These are phyloP conservation scores for Phaeodactylum tricornutum DNA, from an alignment of 108 stramenopile genomes.

Conservation along the genomic window DNA sequence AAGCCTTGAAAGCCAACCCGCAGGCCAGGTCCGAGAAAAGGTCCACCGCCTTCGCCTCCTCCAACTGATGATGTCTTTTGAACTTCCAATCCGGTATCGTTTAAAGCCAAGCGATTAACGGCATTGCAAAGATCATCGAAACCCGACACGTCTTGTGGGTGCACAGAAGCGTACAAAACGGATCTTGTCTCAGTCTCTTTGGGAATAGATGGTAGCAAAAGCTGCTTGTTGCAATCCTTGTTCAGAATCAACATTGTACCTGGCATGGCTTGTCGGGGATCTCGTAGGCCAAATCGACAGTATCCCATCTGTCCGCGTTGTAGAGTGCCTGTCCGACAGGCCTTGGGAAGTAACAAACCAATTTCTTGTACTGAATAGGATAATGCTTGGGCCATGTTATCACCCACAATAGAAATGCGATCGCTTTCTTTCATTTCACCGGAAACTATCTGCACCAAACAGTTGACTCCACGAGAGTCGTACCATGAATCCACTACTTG, in stretches of 20 bases:
- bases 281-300: slow-evolving; percentile 79
- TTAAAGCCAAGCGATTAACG: slow-evolving; percentile 86
- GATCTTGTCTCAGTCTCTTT: slow-evolving; percentile 35
- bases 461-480: slow-evolving; percentile 75
- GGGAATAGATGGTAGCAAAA: slow-evolving; percentile 32
- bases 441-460: slow-evolving; percentile 39
- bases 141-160: slow-evolving; percentile 83
- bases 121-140: slow-evolving; percentile 88
- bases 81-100: slow-evolving; percentile 87
- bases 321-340: slow-evolving; percentile 47
- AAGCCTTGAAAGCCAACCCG: slow-evolving; percentile 95
- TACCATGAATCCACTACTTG: slow-evolving; percentile 97
- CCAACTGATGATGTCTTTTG: slow-evolving; percentile 28
- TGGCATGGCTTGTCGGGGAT: slow-evolving; percentile 86
- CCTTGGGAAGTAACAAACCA: slow-evolving; percentile 82
- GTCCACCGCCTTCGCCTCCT: slow-evolving; percentile 52
- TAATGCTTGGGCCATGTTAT: not conserved
- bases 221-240: slow-evolving; percentile 24
- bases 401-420: slow-evolving; percentile 29
- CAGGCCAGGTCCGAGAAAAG: slow-evolving; percentile 87
- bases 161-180: slow-evolving; percentile 92
- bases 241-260: slow-evolving; percentile 71
- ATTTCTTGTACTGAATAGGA: slow-evolving; percentile 75
- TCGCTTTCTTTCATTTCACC: slow-evolving; percentile 46
- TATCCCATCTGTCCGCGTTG: slow-evolving; percentile 91